Percentiles rank a stretch among this genome's conserved stretches.
These are phyloP conservation scores for Acer saccharum DNA, from an alignment of 345 rosid genomes.

Conservation along the genomic window DNA sequence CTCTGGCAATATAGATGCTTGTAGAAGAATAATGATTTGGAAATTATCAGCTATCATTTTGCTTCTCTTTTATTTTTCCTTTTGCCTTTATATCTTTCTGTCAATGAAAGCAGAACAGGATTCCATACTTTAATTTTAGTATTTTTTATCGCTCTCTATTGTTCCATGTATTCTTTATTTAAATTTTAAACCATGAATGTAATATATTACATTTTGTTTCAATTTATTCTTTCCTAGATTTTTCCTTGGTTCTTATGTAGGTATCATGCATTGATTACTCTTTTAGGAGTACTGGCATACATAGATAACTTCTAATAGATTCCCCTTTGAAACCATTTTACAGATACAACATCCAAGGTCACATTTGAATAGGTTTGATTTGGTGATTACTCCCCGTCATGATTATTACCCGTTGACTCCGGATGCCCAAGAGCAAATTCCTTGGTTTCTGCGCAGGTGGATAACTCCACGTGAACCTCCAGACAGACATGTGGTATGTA, in stretches of 20 bases:
- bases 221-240: not conserved
- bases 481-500: constrained; percentile 71
- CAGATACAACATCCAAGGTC: constrained; percentile 97
- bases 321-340: constrained; percentile 19
- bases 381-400: constrained; percentile 84
- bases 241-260: not conserved
- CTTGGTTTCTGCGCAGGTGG: constrained; percentile 75
- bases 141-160: not conserved
- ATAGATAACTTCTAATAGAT: not conserved
- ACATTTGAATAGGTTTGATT: constrained; percentile 71
- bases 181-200: constrained; percentile 1
- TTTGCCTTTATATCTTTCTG: not conserved
- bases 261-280: not conserved
- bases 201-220: not conserved
- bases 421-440: constrained; percentile 64
- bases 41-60: not conserved
- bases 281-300: not conserved
- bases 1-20: not conserved
- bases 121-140: not conserved
- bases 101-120: not conserved
- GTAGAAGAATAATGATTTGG: constrained; percentile 3
- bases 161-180: not conserved
- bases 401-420: constrained; percentile 85
- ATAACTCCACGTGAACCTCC: constrained; percentile 81
- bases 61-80: not conserved